A percentile compares a stretch with the other conserved stretches of the same genome.
These are phyloP conservation scores for Sphagnum contortum DNA, from an alignment of 225 moss, liverwort and hornwort genomes.

Conservation along the genomic window DNA sequence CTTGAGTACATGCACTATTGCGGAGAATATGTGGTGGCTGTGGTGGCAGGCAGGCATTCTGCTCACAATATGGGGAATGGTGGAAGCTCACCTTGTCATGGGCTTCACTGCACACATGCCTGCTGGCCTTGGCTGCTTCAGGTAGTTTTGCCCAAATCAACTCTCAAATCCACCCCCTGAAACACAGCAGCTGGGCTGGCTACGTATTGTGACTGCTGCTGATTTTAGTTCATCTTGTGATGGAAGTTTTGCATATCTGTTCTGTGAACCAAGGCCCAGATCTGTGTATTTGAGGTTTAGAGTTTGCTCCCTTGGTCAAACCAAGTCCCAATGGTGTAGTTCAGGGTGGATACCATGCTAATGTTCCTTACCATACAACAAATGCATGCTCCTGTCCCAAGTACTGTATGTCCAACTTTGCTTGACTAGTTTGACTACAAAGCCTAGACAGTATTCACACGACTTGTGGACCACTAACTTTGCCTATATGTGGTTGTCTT, in stretches of 20 bases:
- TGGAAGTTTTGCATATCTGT: too few relatives aligned
- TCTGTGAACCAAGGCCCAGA: too few relatives aligned
- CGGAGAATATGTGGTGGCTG: conserved; percentile 24
- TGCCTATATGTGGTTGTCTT: too few relatives aligned
- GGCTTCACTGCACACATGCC: conserved; percentile 88
- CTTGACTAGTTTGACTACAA: background rate
- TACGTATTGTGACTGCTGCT: too few relatives aligned
- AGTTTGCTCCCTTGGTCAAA: too few relatives aligned
- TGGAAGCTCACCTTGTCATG: conserved; percentile 86
- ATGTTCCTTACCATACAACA: conserved; percentile 7
- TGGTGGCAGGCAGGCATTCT: conserved; percentile 53
- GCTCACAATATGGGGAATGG: conserved; percentile 92
- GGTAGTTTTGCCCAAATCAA: conserved; percentile 16
- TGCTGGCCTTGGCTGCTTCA: conserved; percentile 74
- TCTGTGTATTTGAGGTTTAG: too few relatives aligned
- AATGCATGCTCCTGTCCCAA: background rate
- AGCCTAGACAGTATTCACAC: background rate
- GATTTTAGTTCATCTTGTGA: too few relatives aligned
- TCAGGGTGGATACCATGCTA: conserved; percentile 72
- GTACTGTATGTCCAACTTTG: background rate
- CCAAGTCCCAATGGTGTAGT: conserved; percentile 1
- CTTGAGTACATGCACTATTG: background rate
- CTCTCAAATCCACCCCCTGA: too few relatives aligned
- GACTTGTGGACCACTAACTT: conserved; percentile 4
- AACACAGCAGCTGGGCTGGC: too few relatives aligned